These are phyloP conservation scores for Cryphonectria japonica DNA, from an alignment of 2,329 filamentous ascomycete species.

Conservation along the genomic window DNA sequence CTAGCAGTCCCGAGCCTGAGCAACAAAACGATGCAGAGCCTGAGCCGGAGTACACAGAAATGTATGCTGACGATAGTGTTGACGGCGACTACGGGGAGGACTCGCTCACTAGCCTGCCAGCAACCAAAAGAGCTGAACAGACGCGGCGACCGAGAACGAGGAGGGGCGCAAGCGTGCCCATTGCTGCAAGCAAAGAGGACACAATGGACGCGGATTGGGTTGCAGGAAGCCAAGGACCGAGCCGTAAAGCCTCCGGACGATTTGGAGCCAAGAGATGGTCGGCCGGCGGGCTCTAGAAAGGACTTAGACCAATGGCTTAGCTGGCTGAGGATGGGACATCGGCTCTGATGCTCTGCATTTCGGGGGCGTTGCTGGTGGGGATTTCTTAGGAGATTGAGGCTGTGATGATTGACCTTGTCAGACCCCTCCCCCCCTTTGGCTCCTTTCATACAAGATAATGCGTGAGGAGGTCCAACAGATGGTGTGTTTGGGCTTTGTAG, in stretches of 20 bases:
- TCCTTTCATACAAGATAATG: too few species aligned
- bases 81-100: constrained; percentile 20
- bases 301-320: background rate
- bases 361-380: background rate
- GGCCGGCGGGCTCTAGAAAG: background rate
- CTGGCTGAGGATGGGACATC: background rate
- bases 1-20: constrained; percentile 15
- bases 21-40: background rate
- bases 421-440: too few species aligned
- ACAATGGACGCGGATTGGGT: constrained; percentile 5
- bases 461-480: background rate
- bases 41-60: constrained; percentile 15
- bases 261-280: background rate
- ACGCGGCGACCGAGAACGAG: constrained; percentile 5
- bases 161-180: constrained; percentile 13
- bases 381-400: background rate
- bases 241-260: constrained; percentile 7
- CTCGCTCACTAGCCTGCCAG: background rate
- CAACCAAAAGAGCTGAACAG: background rate
- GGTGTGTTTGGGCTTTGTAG: background rate
- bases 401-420: background rate
- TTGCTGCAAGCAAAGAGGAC: constrained; percentile 7
- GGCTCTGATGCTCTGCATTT: background rate
- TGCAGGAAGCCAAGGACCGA: constrained; percentile 11
- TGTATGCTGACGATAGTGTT: constrained; percentile 23